These are phyloP conservation scores for Coniella lustricola DNA, from an alignment of 2,329 filamentous ascomycete genomes.

Conservation along the genomic window DNA sequence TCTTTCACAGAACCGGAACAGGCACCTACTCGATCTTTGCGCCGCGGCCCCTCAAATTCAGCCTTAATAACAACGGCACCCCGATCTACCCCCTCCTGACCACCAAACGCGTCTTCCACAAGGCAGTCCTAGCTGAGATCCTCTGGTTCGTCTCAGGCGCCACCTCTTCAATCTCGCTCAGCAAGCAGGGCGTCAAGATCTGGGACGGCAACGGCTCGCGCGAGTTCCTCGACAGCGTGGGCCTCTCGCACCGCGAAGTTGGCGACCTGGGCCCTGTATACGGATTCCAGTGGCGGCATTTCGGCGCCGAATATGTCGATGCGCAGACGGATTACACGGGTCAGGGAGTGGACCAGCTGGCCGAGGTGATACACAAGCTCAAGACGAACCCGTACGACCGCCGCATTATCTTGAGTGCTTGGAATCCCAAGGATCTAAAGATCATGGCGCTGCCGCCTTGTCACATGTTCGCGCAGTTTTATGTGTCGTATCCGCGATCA, in stretches of 20 bases:
- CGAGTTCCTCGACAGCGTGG: constrained; percentile 79
- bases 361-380: constrained; percentile 82
- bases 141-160: constrained; percentile 89
- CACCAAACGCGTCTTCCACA: constrained; percentile 91
- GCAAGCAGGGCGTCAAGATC: constrained; percentile 80
- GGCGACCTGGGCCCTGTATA: constrained; percentile 95
- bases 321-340: constrained; percentile 75
- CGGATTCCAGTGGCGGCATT: constrained; percentile 98
- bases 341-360: constrained; percentile 87
- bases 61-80: constrained; percentile 55
- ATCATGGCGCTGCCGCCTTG: constrained; percentile 92
- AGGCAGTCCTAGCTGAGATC: constrained; percentile 83
- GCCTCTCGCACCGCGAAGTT: constrained; percentile 70
- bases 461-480: constrained; percentile 98
- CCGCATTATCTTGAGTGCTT: constrained; percentile 82
- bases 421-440: constrained; percentile 81
- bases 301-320: constrained; percentile 83
- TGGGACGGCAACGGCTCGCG: constrained; percentile 97
- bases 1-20: constrained; percentile 73
- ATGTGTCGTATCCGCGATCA: constrained; percentile 66
- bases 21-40: constrained; percentile 88
- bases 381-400: constrained; percentile 79
- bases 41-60: constrained; percentile 79
- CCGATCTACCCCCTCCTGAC: constrained; percentile 87
- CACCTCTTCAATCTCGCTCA: constrained; percentile 73